Evolutionary conservation across 75 land plant species (phyloP).

Genomic region (Cupressus sempervirens): DNA sequence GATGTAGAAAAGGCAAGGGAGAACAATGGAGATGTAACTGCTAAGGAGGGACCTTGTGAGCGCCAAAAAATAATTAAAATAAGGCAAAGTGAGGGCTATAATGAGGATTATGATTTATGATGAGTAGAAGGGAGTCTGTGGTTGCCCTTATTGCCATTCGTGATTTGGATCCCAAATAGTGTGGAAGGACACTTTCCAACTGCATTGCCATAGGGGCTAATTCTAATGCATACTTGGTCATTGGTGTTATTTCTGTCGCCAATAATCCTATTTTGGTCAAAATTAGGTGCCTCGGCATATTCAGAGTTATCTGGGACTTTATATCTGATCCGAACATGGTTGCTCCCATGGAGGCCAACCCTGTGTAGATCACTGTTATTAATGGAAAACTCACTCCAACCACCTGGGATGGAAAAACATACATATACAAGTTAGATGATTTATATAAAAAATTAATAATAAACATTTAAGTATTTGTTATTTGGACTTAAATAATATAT

Average conservation of each 20-base stretch:
- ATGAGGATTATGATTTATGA: conserved; percentile 39
- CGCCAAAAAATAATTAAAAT: conserved; percentile 55
- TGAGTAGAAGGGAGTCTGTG: conserved; percentile 35
- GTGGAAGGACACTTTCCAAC: conserved; percentile 46
- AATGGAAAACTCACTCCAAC: conserved; percentile 50
- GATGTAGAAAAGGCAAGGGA: conserved; percentile 61
- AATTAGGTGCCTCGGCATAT: conserved; percentile 62
- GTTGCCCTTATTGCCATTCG: conserved; percentile 31
- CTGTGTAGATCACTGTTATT: conserved; percentile 41
- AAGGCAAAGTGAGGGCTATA: conserved; percentile 59
- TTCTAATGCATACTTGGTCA: conserved; percentile 77
- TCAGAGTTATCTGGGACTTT: conserved; percentile 70
- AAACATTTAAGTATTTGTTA: too few relatives aligned
- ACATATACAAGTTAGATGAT: neutral
- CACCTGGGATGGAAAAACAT: conserved; percentile 15
- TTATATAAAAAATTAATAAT: neutral
- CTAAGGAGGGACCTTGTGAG: conserved; percentile 73
- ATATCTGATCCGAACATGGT: conserved; percentile 56
- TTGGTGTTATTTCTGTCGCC: conserved; percentile 71
- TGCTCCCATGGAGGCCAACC: conserved; percentile 66
- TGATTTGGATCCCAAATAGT: conserved; percentile 22
- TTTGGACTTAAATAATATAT: too few relatives aligned
- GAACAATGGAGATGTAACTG: conserved; percentile 42
- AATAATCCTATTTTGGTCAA: conserved; percentile 63
- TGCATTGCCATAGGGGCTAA: conserved; percentile 66